Conservation (phyloP, 2,329 filamentous ascomycete genomes). For the Emmonsiellopsis sp. region DNA sequence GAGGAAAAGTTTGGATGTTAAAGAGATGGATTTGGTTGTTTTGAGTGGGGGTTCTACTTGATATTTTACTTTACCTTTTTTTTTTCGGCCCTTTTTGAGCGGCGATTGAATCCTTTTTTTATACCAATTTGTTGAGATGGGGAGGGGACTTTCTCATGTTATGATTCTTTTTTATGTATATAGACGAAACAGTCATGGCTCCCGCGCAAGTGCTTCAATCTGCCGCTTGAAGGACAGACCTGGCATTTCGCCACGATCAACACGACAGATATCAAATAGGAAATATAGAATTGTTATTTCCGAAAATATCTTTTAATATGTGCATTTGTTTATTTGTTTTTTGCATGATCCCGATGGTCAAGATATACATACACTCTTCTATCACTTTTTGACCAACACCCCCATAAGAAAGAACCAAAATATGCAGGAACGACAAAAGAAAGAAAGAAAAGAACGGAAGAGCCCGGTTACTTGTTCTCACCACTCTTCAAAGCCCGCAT, state of each 20-base stretch:
- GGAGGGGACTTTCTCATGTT: neutral
- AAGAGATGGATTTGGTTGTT: neutral
- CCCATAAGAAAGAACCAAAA: neutral
- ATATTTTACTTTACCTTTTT: neutral
- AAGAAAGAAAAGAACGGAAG: neutral
- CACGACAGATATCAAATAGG: too few relatives aligned
- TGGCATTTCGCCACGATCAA: too few relatives aligned
- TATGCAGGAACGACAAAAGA: neutral
- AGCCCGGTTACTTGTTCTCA: neutral
- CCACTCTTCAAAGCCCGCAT: conserved; percentile 29
- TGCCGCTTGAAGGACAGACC: too few relatives aligned
- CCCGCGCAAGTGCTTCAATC: too few relatives aligned
- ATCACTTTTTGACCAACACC: too few relatives aligned
- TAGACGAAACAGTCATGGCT: neutral
- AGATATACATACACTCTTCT: too few relatives aligned
- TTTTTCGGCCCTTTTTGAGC: neutral
- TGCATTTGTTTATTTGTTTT: too few relatives aligned
- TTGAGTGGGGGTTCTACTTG: neutral
- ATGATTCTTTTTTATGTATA: neutral
- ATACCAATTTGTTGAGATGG: neutral
- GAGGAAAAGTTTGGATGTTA: conserved; percentile 25
- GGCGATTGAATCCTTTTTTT: neutral
- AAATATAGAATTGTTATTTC: too few relatives aligned
- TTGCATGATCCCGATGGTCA: too few relatives aligned
- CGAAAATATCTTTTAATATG: too few relatives aligned